Conservation (phyloP, 306 rosid genomes). For the Rosa rugosa region DNA sequence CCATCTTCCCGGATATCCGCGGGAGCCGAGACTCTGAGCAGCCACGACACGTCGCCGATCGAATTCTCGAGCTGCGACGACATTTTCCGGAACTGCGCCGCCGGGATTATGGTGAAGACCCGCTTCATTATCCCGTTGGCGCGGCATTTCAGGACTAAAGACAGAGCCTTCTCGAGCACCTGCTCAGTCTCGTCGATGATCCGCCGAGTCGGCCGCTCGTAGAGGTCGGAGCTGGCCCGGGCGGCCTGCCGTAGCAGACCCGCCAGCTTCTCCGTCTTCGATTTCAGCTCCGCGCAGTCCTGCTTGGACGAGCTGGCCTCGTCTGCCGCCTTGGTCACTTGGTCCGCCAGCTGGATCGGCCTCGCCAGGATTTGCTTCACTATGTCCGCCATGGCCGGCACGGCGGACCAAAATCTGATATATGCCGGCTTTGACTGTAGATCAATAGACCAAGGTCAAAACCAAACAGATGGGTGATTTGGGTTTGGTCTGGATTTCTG, state of each 20-base stretch:
- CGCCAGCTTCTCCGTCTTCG: conserved; percentile 77
- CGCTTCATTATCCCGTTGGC: conserved; percentile 75
- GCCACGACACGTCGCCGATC: conserved; percentile 85
- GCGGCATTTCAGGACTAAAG: conserved; percentile 60
- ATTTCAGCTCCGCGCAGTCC: conserved; percentile 64
- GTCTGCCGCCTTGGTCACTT: conserved; percentile 65
- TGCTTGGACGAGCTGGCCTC: conserved; percentile 66
- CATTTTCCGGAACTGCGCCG: conserved; percentile 73
- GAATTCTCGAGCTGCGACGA: conserved; percentile 69
- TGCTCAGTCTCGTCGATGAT: conserved; percentile 81
- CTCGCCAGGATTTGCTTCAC: conserved; percentile 66
- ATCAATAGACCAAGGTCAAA: background rate
- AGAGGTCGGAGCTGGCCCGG: conserved; percentile 80
- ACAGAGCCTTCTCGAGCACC: conserved; percentile 61
- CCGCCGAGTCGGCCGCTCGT: conserved; percentile 81
- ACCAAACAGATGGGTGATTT: background rate
- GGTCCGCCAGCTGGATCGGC: conserved; percentile 86
- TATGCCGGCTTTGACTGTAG: background rate
- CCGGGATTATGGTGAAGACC: conserved; percentile 68
- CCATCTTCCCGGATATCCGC: conserved; percentile 57
- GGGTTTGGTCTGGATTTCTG: background rate
- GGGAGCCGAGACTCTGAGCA: conserved; percentile 82
- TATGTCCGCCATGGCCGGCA: conserved; percentile 65
- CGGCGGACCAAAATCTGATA: conserved; percentile 24
- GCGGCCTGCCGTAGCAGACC: conserved; percentile 86